These are phyloP conservation scores for Bolboschoenus planiculmis DNA, from an alignment of 176 grass and related monocot species.

Conservation along the genomic window DNA sequence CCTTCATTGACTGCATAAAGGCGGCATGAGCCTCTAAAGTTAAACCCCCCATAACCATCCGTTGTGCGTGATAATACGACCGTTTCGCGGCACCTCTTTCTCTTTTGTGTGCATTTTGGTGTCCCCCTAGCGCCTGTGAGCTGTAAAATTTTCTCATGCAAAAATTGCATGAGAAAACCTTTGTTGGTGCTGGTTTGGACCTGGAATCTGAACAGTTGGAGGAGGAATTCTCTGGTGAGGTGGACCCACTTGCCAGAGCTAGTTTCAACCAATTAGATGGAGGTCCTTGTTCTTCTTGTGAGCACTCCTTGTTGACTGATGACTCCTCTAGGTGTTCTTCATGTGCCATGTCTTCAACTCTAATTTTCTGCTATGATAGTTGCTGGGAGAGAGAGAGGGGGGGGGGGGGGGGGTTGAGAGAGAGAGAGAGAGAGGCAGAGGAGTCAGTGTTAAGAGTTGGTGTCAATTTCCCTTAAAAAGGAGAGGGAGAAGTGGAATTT, in stretches of 20 bases:
- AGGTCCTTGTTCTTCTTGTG: conserved; percentile 1
- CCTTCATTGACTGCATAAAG: conserved; percentile 41
- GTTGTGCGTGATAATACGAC: conserved; percentile 46
- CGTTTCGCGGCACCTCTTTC: conserved; percentile 64
- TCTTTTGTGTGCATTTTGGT: conserved; percentile 90
- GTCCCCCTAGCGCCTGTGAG: conserved; percentile 78
- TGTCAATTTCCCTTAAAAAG: conserved; percentile 59
- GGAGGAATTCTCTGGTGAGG: conserved; percentile 21
- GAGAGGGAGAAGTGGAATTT: conserved; percentile 34
- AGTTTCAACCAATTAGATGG: conserved; percentile 53
- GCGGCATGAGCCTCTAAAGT: conserved; percentile 62
- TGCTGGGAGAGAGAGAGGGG: no score
- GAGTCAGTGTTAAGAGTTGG: conserved; percentile 6
- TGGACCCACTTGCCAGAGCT: conserved; percentile 27
- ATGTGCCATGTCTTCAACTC: conserved; percentile 37
- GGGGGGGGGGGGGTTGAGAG: no score
- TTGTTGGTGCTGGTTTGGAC: conserved; percentile 37
- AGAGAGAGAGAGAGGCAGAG: not conserved
- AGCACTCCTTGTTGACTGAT: conserved; percentile 31
- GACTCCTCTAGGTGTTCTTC: conserved; percentile 34
- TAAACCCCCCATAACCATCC: conserved; percentile 54
- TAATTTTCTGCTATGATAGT: conserved; percentile 27
- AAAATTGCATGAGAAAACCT: conserved; percentile 90
- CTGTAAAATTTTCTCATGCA: conserved; percentile 87
- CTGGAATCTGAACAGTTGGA: conserved; percentile 35